phyloP scores from a whole-genome alignment of 306 rosid genomes.

The Prunus mongolica region DNA sequence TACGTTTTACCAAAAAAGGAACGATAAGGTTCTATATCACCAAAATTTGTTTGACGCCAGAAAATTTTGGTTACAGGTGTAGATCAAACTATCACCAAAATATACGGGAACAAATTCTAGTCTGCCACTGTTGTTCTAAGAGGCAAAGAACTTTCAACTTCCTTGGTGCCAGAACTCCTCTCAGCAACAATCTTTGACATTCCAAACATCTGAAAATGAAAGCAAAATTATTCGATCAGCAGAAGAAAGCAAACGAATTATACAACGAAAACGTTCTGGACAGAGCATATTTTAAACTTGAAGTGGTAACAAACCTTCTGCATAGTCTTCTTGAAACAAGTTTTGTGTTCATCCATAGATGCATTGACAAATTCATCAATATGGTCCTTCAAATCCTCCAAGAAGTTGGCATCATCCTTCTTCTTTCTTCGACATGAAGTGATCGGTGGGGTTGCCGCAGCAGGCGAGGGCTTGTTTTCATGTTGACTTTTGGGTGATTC shows the following conservation, averaged over 20 bases:
- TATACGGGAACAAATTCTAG: conserved; percentile 20
- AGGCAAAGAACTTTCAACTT: conserved; percentile 74
- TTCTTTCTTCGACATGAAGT: conserved; percentile 81
- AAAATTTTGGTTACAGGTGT: too few species aligned
- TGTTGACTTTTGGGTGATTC: conserved; percentile 41
- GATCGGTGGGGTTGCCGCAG: conserved; percentile 30
- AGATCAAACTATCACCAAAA: background rate
- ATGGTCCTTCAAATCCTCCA: conserved; percentile 87
- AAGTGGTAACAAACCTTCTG: conserved; percentile 46
- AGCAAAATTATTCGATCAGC: conserved; percentile 3
- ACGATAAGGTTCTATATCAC: too few species aligned
- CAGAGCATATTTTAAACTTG: background rate
- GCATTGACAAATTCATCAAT: conserved; percentile 82
- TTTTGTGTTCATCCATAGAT: conserved; percentile 88
- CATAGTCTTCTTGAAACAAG: conserved; percentile 76
- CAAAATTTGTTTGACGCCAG: too few species aligned
- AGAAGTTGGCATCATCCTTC: conserved; percentile 62
- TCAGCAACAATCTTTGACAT: conserved; percentile 79
- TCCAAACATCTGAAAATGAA: conserved; percentile 71
- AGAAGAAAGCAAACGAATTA: background rate
- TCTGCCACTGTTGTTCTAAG: conserved; percentile 54
- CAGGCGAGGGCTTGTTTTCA: conserved; percentile 35
- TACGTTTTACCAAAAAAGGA: too few species aligned
- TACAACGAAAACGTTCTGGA: background rate
- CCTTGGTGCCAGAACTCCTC: conserved; percentile 50